Base-by-base conservation (phyloP, 2,329 filamentous ascomycete species). In the Coniochaeta sp. region DNA sequence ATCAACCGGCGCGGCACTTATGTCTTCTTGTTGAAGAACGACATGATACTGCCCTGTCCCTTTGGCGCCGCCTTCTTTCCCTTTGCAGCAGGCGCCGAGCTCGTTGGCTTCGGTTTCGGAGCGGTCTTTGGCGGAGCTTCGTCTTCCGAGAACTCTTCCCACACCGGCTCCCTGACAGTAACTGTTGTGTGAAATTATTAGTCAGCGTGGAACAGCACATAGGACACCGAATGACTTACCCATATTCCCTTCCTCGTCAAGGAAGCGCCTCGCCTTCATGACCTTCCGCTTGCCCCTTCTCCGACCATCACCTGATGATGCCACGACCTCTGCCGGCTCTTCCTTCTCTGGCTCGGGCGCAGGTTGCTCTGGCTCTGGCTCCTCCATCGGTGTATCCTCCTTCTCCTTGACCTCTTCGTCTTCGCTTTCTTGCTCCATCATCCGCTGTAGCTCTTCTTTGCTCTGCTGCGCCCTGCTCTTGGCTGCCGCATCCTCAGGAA, bases 131-230 rank as follows among this genome's bases (percentile, higher is more conserved):
- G 67, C 28, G 75, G 75, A 20, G 84, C 80, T 58, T 96, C 91
- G 57, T 95, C 91, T 65, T 96, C 91, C 0, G 90, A 95, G 71
- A 95, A 96, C 0, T 87, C 92, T 66, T 96, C 91, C 91, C 91
- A 96, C 0, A 78, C 86, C 0, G 80, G 71, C 63, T 95, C 90
- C 68, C 95, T 88, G 58, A 86, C 86, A 2, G 91, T 96, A 28
- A 96, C 91, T 94, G 60, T n/a, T 56, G 54, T 35, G 6, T 42
- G 13, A 22, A 2, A 13, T 18, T 30, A 48, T 14, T n/a, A n/a
- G n/a, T n/a, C n/a, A n/a, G 27, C 45, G 30, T 18, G n/a, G 16
- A 13, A 27, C 5, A 20, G 13, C 5, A 30, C 12, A 26, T 9
- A 20, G 6, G 16, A 14, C n/a, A 7, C n/a, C 8, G 28, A 2